phyloP scores from a whole-genome alignment of 768 basidiomycete genomes.

The Mycena albidolilacea region DNA sequence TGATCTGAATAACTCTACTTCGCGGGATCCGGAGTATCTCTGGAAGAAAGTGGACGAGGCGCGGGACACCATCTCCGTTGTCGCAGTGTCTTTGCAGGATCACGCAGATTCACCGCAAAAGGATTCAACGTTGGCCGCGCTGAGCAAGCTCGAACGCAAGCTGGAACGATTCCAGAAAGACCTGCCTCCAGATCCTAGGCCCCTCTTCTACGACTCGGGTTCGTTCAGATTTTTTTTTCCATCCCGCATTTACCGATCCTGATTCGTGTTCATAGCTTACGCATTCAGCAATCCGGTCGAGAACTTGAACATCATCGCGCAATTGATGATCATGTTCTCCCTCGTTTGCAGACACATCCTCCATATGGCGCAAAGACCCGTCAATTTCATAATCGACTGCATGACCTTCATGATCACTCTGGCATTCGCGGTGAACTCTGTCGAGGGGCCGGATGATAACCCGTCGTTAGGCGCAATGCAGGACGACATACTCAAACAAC shows the following conservation, averaged over 20 bases:
- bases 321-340: conserved; percentile 23
- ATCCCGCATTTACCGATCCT: too few species aligned
- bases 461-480: neutral
- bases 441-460: neutral
- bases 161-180: neutral
- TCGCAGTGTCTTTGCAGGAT: conserved; percentile 19
- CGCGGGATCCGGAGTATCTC: neutral
- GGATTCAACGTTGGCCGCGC: neutral
- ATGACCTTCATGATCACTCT: conserved; percentile 5
- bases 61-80: neutral
- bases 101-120: conserved; percentile 2
- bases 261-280: conserved; percentile 13
- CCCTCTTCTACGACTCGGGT: conserved; percentile 22
- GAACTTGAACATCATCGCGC: conserved; percentile 4
- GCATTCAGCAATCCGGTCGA: conserved; percentile 12
- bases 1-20: neutral
- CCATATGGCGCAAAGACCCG: neutral
- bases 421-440: conserved; percentile 8
- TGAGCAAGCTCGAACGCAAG: conserved; percentile 6
- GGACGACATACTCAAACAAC: conserved; percentile 9
- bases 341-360: conserved; percentile 23
- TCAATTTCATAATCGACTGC: conserved; percentile 7
- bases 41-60: conserved; percentile 7
- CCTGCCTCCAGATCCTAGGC: conserved; percentile 18
- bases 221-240: neutral